Evolutionary conservation across 2,329 filamentous ascomycete species (phyloP), one percentile per base, ranked within the genome.

Genomic region (Geosmithia flava): DNA sequence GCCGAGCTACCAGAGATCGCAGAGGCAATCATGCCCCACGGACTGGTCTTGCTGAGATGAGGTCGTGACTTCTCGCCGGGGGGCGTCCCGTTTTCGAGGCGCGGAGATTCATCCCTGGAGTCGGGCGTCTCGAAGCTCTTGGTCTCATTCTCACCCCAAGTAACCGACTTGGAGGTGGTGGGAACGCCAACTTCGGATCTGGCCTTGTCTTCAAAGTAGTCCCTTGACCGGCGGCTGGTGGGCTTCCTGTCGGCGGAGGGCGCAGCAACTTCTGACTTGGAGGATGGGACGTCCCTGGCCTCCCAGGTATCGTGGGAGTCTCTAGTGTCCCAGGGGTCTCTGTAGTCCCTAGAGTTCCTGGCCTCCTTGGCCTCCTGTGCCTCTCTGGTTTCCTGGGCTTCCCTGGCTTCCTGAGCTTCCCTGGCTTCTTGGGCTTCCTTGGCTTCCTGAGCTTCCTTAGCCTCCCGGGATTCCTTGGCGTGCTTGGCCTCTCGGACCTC

Each of bases 101-200:
- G 23, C 47, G 51, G 20, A 53, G 59, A 37, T 65, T 62, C 58
- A 47, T 56, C 62, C 52, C 58, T 63, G n/a, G 55, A 55, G 43
- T 76, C 75, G 7, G 80, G 75, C 47, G 74, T 81, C 45, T 81
- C 76, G 51, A 79, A 84, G 50, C 78, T 75, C 58, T 82, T 78
- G 3, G 75, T 82, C 56, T 80, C 71, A 52, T 81, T 81, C 51
- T 80, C 68, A 11, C 78, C 81, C 80, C 79, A 84, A 13, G 72
- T 80, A 4, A 84, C 80, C 42, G 66, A 72, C 54, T 81, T 82
- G 7, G 75, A 68, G 7, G 67, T 61, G 47, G 62, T 58, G 47
- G 76, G 70, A 11, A 67, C 68, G 11, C 48, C 48, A 17, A 50
- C 46, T 6, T 53, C 55, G 37, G 49, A 20, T 19, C 52, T 59